Percentiles rank a stretch among this genome's conserved stretches.
Conservation (phyloP, 495 filamentous ascomycete species). For the Aspergillus carlsbadensis region DNA sequence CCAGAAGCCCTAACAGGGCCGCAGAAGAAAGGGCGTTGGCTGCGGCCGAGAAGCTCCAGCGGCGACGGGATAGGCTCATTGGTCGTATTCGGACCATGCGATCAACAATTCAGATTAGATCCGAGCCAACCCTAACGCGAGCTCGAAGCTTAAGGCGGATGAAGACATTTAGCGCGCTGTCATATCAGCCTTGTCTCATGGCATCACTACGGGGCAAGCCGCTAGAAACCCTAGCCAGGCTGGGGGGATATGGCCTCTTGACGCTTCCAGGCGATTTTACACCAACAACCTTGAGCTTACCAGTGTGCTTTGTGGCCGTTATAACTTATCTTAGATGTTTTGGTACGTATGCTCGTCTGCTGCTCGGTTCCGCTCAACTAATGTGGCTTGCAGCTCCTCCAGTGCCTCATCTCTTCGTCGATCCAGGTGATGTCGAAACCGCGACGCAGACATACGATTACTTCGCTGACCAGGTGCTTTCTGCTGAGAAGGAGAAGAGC, state of each 20-base stretch:
- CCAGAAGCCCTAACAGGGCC: not conserved
- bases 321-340: conserved; percentile 63
- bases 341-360: conserved; percentile 46
- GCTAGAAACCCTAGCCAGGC: conserved; percentile 63
- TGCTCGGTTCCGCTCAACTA: not conserved
- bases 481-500: conserved; percentile 31
- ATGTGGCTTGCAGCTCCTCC: conserved; percentile 17
- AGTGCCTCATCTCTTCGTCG: conserved; percentile 32
- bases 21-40: not conserved
- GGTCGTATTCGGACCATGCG: conserved; percentile 34
- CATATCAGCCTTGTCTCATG: conserved; percentile 39
- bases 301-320: conserved; percentile 73
- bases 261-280: conserved; percentile 66
- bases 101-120: conserved; percentile 30
- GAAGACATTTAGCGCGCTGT: conserved; percentile 36
- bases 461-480: conserved; percentile 38
- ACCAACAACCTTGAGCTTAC: conserved; percentile 61
- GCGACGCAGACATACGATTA: conserved; percentile 37
- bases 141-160: conserved; percentile 50
- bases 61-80: conserved; percentile 25
- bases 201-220: conserved; percentile 60
- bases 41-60: not conserved
- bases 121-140: conserved; percentile 45
- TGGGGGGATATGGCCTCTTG: conserved; percentile 70
- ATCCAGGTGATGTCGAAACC: conserved; percentile 31